Evolutionary conservation across 768 basidiomycete species (phyloP).

Genomic region (Lactarius vividus): DNA sequence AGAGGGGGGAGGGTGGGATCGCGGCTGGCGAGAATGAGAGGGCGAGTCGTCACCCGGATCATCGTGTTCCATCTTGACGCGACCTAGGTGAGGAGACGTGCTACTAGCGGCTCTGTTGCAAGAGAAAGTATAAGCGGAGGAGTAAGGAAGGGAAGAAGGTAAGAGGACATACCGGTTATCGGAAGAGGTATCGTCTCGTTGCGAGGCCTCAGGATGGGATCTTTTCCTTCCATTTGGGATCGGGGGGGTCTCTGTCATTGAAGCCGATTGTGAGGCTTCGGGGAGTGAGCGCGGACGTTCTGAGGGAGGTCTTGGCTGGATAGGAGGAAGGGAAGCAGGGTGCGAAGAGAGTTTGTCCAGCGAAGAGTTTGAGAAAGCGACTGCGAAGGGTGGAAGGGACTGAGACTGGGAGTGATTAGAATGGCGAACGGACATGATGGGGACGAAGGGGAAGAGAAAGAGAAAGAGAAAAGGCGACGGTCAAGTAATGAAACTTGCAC

Average conservation of each 20-base stretch:
- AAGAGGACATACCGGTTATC: slow-evolving; percentile 27
- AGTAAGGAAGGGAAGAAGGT: slow-evolving; percentile 22
- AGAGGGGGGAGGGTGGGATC: slow-evolving; percentile 9
- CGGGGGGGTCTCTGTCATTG: slow-evolving; percentile 24
- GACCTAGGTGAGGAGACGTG: slow-evolving; percentile 46
- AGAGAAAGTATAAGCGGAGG: slow-evolving; percentile 18
- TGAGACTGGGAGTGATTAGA: slow-evolving; percentile 47
- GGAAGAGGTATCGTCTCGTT: slow-evolving; percentile 13
- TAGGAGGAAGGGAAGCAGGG: slow-evolving; percentile 63
- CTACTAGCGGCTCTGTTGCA: slow-evolving; percentile 29
- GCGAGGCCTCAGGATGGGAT: slow-evolving; percentile 25
- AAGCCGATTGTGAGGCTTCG: slow-evolving; percentile 26
- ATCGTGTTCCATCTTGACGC: slow-evolving; percentile 65
- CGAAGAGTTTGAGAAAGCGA: slow-evolving; percentile 64
- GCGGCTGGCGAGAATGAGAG: slow-evolving; percentile 30
- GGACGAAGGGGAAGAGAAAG: neutral
- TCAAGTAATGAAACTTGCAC: neutral
- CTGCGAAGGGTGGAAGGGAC: slow-evolving; percentile 76
- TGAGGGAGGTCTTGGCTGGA: slow-evolving; percentile 45
- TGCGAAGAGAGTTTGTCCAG: slow-evolving; percentile 47
- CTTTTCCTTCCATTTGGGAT: slow-evolving; percentile 33
- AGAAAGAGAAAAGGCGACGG: neutral
- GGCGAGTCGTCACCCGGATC: slow-evolving; percentile 43
- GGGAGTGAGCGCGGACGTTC: slow-evolving; percentile 30
- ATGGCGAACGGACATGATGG: slow-evolving; percentile 35